Conservation (phyloP, 139 green algal species). For the Coelastrella sp. region DNA sequence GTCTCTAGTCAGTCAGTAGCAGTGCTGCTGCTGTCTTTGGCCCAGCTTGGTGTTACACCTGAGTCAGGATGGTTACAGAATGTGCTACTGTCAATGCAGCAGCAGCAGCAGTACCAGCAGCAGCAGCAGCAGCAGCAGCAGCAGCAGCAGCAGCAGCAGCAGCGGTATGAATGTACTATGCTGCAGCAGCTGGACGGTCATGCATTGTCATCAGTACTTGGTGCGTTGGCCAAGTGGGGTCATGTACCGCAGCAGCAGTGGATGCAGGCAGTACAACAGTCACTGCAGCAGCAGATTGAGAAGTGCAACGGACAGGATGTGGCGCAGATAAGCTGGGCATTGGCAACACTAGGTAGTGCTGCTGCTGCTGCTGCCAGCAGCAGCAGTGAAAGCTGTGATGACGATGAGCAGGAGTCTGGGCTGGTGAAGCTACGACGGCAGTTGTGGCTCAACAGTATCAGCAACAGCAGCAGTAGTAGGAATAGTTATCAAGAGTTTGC, state of each 20-base stretch:
- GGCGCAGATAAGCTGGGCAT: conserved; percentile 21
- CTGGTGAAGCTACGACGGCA: neutral
- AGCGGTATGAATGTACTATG: neutral
- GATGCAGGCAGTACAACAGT: neutral
- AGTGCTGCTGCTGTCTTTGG: conserved; percentile 15
- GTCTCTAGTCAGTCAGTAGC: conserved; percentile 13
- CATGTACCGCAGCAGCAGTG: neutral
- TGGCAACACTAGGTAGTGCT: conserved; percentile 29
- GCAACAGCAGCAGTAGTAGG: too few relatives aligned
- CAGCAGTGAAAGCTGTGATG: conserved; percentile 3
- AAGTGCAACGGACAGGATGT: conserved; percentile 33
- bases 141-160: neutral
- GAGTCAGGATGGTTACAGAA: neutral
- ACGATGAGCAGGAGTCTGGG: conserved; percentile 16
- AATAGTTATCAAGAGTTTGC: too few relatives aligned
- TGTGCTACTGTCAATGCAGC: neutral
- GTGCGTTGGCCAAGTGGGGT: conserved; percentile 29
- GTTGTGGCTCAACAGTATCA: neutral
- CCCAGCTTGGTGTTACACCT: neutral
- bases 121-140: conserved; percentile 21
- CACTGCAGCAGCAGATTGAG: neutral
- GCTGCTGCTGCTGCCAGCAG: neutral
- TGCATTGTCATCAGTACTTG: conserved; percentile 16
- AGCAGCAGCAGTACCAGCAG: neutral
- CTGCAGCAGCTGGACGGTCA: conserved; percentile 12